Conservation (phyloP, 2,329 filamentous ascomycete species). For the Huntiella abstrusa region DNA sequence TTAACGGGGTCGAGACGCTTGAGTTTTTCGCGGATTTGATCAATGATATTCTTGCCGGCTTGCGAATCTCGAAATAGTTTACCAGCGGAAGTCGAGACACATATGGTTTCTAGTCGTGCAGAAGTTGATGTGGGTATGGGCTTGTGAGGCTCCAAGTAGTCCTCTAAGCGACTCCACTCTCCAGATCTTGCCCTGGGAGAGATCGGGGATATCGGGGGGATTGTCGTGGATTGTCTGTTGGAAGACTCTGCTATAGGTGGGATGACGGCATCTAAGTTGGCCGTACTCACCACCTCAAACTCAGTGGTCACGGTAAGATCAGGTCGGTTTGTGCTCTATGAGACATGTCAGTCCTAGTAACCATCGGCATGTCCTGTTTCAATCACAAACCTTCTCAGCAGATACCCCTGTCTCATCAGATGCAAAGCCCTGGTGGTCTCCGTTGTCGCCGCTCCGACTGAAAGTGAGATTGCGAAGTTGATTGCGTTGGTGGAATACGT, state of each 20-base stretch:
- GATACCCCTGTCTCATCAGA: conserved; percentile 17
- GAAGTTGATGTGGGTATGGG: conserved; percentile 3
- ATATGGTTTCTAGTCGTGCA: conserved; percentile 15
- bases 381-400: conserved; percentile 18
- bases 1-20: conserved; percentile 36
- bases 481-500: conserved; percentile 40
- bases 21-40: conserved; percentile 18
- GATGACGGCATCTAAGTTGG: conserved; percentile 5
- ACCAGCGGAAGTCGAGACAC: conserved; percentile 13
- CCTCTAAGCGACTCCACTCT: conserved; percentile 5
- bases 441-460: conserved; percentile 14
- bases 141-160: conserved; percentile 7
- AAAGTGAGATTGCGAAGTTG: conserved; percentile 29
- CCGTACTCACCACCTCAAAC: conserved; percentile 16
- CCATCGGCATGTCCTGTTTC: not conserved
- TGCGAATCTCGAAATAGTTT: conserved; percentile 10
- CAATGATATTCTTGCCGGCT: conserved; percentile 11
- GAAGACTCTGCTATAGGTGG: not conserved
- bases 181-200: not conserved
- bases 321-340: conserved; percentile 16
- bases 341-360: not conserved
- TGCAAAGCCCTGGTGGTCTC: conserved; percentile 13
- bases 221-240: not conserved
- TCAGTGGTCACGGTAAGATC: conserved; percentile 32
- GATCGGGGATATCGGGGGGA: not conserved